Conservation (phyloP, 1,139 yeast genomes). For the Blastobotrys arbuscula region DNA sequence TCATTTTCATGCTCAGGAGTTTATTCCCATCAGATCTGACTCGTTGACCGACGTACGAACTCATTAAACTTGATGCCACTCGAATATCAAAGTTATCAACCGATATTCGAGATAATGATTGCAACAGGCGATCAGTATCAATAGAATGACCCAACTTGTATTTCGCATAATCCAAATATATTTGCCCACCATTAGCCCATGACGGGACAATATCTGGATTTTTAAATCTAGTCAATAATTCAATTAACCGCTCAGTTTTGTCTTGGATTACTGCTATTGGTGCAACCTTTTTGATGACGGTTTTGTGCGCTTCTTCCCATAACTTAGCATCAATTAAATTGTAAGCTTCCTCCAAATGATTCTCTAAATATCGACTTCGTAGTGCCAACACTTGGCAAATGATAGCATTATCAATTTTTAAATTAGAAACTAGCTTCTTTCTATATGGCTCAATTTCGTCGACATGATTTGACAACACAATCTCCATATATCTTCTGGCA, state of each 20-base stretch:
- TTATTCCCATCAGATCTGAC: constrained; percentile 14
- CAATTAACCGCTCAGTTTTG: constrained; percentile 37
- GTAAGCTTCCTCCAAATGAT: constrained; percentile 55
- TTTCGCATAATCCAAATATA: constrained; percentile 32
- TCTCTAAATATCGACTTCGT: constrained; percentile 39
- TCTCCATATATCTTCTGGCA: constrained; percentile 40
- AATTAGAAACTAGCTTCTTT: constrained; percentile 38
- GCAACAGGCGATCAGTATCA: constrained; percentile 24
- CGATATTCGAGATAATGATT: constrained; percentile 41
- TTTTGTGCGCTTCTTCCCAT: constrained; percentile 59
- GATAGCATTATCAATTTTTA: constrained; percentile 27
- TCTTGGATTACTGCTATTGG: constrained; percentile 55
- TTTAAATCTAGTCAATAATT: constrained; percentile 43
- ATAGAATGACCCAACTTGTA: constrained; percentile 10
- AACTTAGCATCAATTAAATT: constrained; percentile 58
- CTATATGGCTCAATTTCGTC: constrained; percentile 45
- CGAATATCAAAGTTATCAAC: constrained; percentile 30
- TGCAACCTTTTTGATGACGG: constrained; percentile 55
- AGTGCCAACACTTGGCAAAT: constrained; percentile 31
- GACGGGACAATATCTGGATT: constrained; percentile 37
- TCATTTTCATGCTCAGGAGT: constrained; percentile 28
- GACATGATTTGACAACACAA: constrained; percentile 46
- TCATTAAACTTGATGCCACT: constrained; percentile 50
- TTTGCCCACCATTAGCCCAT: constrained; percentile 50
- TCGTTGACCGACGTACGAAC: constrained; percentile 40